Evolutionary conservation across 257 asterid genomes (phyloP), one percentile per base, ranked within the genome.

Genomic region (Solanum peruvianum): DNA sequence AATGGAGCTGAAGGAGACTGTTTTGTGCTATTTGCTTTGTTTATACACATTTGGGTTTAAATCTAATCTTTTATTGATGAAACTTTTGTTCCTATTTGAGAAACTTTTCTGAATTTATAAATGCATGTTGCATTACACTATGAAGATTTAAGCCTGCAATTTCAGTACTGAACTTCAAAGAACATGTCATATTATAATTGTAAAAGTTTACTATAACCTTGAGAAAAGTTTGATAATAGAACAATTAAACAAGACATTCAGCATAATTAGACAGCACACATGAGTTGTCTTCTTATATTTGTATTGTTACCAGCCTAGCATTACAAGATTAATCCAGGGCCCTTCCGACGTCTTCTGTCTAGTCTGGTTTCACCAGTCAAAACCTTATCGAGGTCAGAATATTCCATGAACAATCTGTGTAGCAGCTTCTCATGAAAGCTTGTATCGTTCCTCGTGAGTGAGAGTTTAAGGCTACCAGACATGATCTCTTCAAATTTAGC

Each of bases 341-440:
- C 78, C 31, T 80, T 89, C 20, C 86, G 77, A 5, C 90, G 66
- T n/a, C 72, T 87, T 87, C 89, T 87, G 25, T 91, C 88, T 29
- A 56, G 11, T 86, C 29, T 21, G 84, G 88, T 52, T 80, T 86
- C 87, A 10, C 78, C 77, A 5, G 81, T 90, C 88, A 95, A 82
- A 86, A 96, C 90, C 92, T 89, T 91, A 89, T 93, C 92, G 18
- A 96, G 97, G 60, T 94, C 98, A 3, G 99, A 95, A 85, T 87
- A 90, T 39, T 93, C 95, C 94, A 97, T 91, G 92, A 97, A 93
- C 86, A 94, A 94, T 92, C 89, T 93, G 96, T 33, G 95, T 96
- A 64, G 98, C 98, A 37, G 98, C 98, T 91, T 97, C 99, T 98
- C 97, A 96, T 67, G 98, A 94, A 44, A 97, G 96, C 87, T 82